Evolutionary conservation across 2,329 filamentous ascomycete species (phyloP).

Genomic region (Paramyrothecium roridum): DNA sequence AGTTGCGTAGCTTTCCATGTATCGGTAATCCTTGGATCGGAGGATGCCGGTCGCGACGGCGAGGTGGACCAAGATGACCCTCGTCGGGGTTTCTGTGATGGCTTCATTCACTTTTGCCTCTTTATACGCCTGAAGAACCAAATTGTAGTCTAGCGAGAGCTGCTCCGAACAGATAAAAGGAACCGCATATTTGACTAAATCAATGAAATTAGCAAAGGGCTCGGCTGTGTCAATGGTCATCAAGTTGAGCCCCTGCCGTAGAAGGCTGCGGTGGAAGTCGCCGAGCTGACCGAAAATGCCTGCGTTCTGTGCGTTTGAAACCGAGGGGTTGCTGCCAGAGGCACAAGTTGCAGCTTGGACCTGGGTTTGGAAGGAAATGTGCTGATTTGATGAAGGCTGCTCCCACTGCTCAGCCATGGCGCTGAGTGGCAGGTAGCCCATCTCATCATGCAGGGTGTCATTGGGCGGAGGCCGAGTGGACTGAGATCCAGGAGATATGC

Average conservation of each 20-base stretch:
- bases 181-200: neutral
- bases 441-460: slow-evolving; percentile 5
- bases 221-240: slow-evolving; percentile 4
- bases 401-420: slow-evolving; percentile 7
- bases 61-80: slow-evolving; percentile 4
- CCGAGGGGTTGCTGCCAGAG: slow-evolving; percentile 6
- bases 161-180: slow-evolving; percentile 2
- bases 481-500: neutral
- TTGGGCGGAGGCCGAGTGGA: neutral
- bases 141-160: neutral
- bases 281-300: slow-evolving; percentile 4
- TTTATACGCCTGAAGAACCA: neutral
- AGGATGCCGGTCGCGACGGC: slow-evolving; percentile 5
- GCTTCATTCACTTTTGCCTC: neutral
- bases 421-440: slow-evolving; percentile 5
- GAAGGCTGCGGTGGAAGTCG: slow-evolving; percentile 5
- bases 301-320: slow-evolving; percentile 3
- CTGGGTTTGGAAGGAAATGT: slow-evolving; percentile 6
- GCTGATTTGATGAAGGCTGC: slow-evolving; percentile 4
- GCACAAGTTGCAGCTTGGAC: slow-evolving; percentile 6
- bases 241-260: slow-evolving; percentile 5
- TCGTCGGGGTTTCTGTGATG: slow-evolving; percentile 1
- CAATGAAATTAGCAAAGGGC: slow-evolving; percentile 3
- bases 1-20: slow-evolving; percentile 8
- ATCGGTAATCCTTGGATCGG: slow-evolving; percentile 4